Conservation (phyloP, 2,329 filamentous ascomycete species). For the Aspergillus terreus region DNA sequence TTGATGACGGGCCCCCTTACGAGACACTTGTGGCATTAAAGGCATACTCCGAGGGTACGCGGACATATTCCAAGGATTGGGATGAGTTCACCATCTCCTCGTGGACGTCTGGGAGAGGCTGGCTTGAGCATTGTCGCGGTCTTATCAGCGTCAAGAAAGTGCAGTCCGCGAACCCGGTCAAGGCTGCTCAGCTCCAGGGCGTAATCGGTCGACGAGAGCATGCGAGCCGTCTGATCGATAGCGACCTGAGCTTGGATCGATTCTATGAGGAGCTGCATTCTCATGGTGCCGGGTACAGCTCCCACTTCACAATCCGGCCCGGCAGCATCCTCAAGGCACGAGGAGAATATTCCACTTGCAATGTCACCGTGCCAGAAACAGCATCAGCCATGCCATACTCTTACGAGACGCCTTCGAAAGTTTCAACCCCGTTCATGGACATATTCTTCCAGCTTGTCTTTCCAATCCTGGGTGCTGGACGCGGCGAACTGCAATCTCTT, state of each 20-base stretch:
- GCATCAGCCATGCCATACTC: neutral
- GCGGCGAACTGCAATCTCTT: neutral
- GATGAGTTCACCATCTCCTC: neutral
- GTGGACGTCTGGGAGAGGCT: neutral
- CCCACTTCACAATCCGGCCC: neutral
- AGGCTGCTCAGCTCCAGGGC: neutral
- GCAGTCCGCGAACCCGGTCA: neutral
- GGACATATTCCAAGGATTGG: neutral
- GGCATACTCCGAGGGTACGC: neutral
- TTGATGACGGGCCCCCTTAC: neutral
- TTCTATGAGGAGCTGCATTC: neutral
- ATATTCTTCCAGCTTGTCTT: neutral
- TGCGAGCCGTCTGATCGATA: neutral
- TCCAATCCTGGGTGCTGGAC: neutral
- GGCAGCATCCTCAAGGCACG: neutral
- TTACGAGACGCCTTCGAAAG: neutral
- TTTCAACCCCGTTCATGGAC: neutral
- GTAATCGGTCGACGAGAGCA: neutral
- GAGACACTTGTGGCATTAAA: neutral
- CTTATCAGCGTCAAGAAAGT: neutral
- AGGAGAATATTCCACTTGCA: too few relatives aligned
- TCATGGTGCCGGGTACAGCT: neutral
- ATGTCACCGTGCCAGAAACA: neutral
- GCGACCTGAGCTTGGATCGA: neutral
- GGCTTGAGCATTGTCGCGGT: slow-evolving; percentile 2